These are phyloP conservation scores for Solanum corneliomulleri DNA, from an alignment of 257 asterid species.

Conservation along the genomic window DNA sequence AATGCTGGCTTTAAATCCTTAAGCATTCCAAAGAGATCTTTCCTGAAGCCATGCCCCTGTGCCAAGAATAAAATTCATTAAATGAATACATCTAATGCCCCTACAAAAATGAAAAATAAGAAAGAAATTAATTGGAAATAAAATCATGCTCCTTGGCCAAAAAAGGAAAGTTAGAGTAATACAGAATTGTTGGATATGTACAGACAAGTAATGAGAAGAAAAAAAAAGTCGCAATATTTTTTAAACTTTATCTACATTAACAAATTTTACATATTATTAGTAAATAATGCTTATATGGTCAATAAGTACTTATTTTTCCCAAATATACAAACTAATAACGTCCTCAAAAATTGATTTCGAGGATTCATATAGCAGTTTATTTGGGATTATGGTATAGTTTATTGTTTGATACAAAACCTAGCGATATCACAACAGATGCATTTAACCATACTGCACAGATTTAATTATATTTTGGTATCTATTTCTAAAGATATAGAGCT, in stretches of 20 bases:
- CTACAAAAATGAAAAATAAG: not conserved
- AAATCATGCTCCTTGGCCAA: not conserved
- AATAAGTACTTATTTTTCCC: not conserved
- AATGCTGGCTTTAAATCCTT: conserved; percentile 68
- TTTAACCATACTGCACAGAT: not conserved
- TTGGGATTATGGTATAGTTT: not conserved
- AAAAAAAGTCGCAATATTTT: not conserved
- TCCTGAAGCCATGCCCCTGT: conserved; percentile 96
- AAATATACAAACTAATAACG: not conserved
- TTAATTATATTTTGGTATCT: not conserved
- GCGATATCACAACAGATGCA: not conserved
- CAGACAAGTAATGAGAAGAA: not conserved
- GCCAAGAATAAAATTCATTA: not conserved
- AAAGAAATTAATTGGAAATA: not conserved
- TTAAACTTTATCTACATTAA: not conserved
- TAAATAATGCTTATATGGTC: not conserved
- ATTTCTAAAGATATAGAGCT: not conserved
- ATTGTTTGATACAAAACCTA: not conserved
- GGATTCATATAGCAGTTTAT: not conserved
- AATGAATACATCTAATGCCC: not conserved
- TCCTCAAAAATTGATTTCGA: not conserved
- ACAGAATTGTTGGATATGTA: not conserved
- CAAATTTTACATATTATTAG: not conserved
- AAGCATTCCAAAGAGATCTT: conserved; percentile 71
- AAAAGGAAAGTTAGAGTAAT: not conserved